phyloP scores from a whole-genome alignment of 257 asterid genomes.

The Scutellaria baicalensis region DNA sequence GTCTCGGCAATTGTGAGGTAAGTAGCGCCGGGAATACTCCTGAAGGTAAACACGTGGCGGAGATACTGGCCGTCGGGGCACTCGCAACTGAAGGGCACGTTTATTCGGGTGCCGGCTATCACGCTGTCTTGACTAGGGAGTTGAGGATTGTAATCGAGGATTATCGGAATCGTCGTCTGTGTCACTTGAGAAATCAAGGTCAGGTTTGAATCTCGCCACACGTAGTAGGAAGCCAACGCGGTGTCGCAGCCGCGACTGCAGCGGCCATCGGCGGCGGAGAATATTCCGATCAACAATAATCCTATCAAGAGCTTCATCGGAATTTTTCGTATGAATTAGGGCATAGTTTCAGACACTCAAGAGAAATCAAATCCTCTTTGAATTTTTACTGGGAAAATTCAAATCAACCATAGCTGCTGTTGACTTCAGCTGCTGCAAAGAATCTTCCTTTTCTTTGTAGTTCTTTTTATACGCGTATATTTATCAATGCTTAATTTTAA shows the following conservation, averaged over 20 bases:
- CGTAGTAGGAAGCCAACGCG: slow-evolving; percentile 62
- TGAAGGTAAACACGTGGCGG: slow-evolving; percentile 46
- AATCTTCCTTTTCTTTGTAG: background rate
- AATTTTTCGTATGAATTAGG: background rate
- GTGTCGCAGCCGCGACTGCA: slow-evolving; percentile 61
- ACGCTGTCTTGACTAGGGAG: slow-evolving; percentile 46
- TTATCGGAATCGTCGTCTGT: background rate
- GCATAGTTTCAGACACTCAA: slow-evolving; percentile 1
- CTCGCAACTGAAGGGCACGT: slow-evolving; percentile 71
- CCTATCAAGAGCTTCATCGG: slow-evolving; percentile 29
- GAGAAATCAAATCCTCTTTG: slow-evolving; percentile 11
- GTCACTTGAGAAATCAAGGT: slow-evolving; percentile 26
- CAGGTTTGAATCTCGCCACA: slow-evolving; percentile 25
- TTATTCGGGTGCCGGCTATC: slow-evolving; percentile 25
- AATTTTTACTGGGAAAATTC: background rate
- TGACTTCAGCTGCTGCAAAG: slow-evolving; percentile 3
- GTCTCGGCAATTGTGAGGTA: slow-evolving; percentile 24
- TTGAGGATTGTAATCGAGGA: slow-evolving; percentile 37
- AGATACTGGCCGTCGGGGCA: slow-evolving; percentile 41
- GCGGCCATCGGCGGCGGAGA: slow-evolving; percentile 35
- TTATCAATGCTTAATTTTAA: background rate
- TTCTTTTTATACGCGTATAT: background rate
- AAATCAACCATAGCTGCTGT: background rate
- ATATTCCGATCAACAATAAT: slow-evolving; percentile 17
- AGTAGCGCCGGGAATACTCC: slow-evolving; percentile 25